phyloP scores from a whole-genome alignment of 257 asterid species.

The Solanum chiquidenum region DNA sequence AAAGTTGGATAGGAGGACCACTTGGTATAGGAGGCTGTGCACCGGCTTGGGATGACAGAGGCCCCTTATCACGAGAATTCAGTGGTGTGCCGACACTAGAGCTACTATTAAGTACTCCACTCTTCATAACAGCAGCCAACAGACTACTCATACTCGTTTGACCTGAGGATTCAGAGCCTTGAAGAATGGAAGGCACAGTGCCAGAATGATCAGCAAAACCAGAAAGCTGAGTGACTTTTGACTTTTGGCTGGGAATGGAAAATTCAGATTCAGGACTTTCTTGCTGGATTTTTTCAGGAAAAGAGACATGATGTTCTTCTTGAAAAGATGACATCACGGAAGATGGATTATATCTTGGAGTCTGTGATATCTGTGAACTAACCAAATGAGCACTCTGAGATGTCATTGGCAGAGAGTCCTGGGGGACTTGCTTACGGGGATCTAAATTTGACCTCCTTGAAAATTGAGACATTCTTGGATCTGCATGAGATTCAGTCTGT shows the following conservation, averaged over 20 bases:
- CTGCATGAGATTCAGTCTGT: conserved; percentile 36
- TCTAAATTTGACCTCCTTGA: conserved; percentile 22
- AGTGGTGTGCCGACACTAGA: conserved; percentile 21
- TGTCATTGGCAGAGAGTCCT: conserved; percentile 23
- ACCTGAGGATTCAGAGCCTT: conserved; percentile 31
- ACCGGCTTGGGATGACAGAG: conserved; percentile 13
- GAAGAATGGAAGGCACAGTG: conserved; percentile 34
- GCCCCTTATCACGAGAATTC: conserved; percentile 19
- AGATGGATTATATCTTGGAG: conserved; percentile 22
- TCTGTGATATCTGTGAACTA: conserved; percentile 20
- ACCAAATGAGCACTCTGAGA: conserved; percentile 24
- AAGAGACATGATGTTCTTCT: conserved; percentile 20
- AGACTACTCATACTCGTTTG: conserved; percentile 40
- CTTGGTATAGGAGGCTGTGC: conserved; percentile 20
- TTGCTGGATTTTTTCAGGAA: conserved; percentile 19
- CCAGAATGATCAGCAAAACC: conserved; percentile 26
- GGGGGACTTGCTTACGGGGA: conserved; percentile 18
- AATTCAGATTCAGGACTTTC: conserved; percentile 21
- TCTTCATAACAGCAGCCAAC: conserved; percentile 45
- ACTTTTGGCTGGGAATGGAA: not conserved
- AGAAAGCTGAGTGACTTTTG: conserved; percentile 13
- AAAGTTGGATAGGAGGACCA: conserved; percentile 7
- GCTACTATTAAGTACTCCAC: conserved; percentile 32
- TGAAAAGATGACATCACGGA: conserved; percentile 24
- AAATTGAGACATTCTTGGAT: conserved; percentile 47